Base-by-base conservation (phyloP, 805 yeast genomes). In the Kurtzmaniella cleridarum region DNA sequence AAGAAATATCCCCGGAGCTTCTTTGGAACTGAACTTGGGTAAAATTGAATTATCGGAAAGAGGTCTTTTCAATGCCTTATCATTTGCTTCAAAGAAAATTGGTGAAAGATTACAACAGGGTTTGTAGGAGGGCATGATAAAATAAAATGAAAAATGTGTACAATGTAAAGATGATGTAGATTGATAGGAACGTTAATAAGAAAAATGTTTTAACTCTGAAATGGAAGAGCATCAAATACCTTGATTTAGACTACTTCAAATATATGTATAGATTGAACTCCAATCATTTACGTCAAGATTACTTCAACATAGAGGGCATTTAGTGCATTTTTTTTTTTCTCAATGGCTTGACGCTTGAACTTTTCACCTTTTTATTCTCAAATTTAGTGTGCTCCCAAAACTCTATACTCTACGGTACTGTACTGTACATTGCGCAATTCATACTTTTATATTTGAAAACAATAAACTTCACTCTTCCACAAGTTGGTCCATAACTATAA, bases 61-160 rank as follows among this genome's bases (percentile, higher is more conserved):
- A 57, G 89, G 91, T 13, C 66, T 93, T 46, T 69, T 84, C 60
- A 84, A 80, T 59, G 95, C 95, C 12, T 86, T 87, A 71, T 83
- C 87, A 34, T 85, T 90, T 61, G 96, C 96, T 17, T 80, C 79
- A 47, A 86, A 84, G 54, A 86, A 81, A 49, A 55, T 69, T 35
- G 64, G 70, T 35, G 74, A 69, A 44, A 58, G 69, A 41, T 66
- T 69, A 45, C 74, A 68, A 49, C 74, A 67, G 51, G 73, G 74
- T 28, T 62, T 68, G 51, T 66, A 49, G 32, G 23, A 12, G 24
- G n/a, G 18, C 15, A 16, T 11, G 34, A n/a, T 17, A 27, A 27
- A 27, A 27, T 12, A 13, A 6, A 12, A 27, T 5, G 6, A n/a
- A n/a, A n/a, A n/a, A 26, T 26, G 10, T 27, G 10, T n/a, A n/a